phyloP scores from a whole-genome alignment of 1,284 basidiomycete genomes.

The Sphagnurus paluster region DNA sequence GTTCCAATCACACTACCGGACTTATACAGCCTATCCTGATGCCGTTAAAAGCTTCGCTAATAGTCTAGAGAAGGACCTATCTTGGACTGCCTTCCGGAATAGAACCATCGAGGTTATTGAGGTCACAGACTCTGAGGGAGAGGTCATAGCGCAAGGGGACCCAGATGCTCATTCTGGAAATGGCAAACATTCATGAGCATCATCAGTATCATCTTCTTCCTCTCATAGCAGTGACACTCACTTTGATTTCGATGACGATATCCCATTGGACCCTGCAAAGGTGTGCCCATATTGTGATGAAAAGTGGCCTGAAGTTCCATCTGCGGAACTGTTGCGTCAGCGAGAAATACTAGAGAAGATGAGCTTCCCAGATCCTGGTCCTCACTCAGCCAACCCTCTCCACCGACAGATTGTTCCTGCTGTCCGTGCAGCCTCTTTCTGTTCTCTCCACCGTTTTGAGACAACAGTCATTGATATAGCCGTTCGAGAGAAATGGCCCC shows the following conservation, averaged over 20 bases:
- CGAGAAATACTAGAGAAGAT: neutral
- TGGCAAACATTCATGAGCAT: neutral
- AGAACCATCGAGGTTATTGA: neutral
- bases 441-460: no score
- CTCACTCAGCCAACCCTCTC: neutral
- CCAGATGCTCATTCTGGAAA: no score
- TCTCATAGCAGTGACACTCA: no score
- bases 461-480: no score
- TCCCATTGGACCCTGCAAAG: no score
- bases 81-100: neutral
- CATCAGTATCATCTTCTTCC: neutral
- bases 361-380: neutral
- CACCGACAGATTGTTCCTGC: neutral
- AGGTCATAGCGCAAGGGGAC: no score
- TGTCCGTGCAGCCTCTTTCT: neutral
- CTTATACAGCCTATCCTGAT: neutral
- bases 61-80: neutral
- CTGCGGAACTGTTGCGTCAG: neutral
- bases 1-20: conserved; percentile 1
- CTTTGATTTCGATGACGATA: no score
- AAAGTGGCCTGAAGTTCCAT: no score
- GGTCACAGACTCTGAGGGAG: no score
- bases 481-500: no score
- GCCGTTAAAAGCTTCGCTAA: neutral
- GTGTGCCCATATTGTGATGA: no score